A percentile compares a stretch with the other conserved stretches of the same genome.
Conservation (phyloP, 78 protist species). For the Dictyostelium intermedium region DNA sequence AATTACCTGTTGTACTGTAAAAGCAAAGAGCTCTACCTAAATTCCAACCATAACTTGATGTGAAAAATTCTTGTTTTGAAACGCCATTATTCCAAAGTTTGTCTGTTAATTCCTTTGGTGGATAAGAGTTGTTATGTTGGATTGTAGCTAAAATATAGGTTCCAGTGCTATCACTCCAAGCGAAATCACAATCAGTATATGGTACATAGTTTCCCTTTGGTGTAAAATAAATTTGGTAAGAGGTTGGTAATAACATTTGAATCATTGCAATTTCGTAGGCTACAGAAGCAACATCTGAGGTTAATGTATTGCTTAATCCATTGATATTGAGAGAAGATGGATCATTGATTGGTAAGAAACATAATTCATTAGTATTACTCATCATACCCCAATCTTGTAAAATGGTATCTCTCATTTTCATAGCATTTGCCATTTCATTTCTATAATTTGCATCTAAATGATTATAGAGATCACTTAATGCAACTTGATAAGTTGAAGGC, state of each 20-base stretch:
- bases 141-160: not conserved
- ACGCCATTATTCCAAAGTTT: not conserved
- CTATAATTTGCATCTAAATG: not conserved
- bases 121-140: not conserved
- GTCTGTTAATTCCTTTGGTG: not conserved
- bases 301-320: not conserved
- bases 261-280: constrained; percentile 12
- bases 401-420: not conserved
- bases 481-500: not conserved
- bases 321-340: not conserved
- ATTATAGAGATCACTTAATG: not conserved
- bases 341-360: not conserved
- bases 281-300: not conserved
- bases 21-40: not conserved
- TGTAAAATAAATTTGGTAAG: not conserved
- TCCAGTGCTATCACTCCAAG: not conserved
- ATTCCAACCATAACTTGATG: constrained; percentile 14
- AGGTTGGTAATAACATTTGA: constrained; percentile 22
- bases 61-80: not conserved
- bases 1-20: not conserved
- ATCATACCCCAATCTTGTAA: constrained; percentile 32
- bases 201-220: not conserved
- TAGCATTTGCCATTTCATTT: not conserved
- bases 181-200: not conserved
- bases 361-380: not conserved